Percentiles rank a stretch among this genome's conserved stretches.
These are phyloP conservation scores for Skeletonema tropicum DNA, from an alignment of 108 stramenopile species.

Conservation along the genomic window DNA sequence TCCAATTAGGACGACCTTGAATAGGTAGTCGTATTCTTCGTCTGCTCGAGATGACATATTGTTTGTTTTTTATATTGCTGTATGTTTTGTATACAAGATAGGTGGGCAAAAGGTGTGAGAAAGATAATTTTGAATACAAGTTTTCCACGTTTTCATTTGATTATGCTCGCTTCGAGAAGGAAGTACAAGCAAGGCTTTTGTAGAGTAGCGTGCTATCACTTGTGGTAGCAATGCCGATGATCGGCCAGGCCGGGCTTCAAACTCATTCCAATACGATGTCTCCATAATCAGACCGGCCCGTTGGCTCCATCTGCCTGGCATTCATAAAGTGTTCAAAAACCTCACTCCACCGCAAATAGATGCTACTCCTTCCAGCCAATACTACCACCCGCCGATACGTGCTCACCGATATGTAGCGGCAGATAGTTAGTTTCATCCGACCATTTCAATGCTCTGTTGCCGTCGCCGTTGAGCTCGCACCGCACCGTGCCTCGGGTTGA, in stretches of 20 bases:
- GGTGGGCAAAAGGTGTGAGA: background rate
- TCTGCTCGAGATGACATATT: conserved; percentile 80
- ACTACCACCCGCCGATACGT: background rate
- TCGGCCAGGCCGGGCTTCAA: background rate
- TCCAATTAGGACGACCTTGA: conserved; percentile 93
- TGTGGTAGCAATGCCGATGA: background rate
- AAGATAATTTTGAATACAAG: background rate
- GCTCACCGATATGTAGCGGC: background rate
- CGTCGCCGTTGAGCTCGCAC: too few species aligned
- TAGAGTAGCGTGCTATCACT: background rate
- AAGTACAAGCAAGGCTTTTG: background rate
- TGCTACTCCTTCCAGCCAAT: background rate
- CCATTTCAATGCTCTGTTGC: too few species aligned
- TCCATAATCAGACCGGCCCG: background rate
- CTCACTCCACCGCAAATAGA: background rate
- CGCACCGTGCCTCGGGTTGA: too few species aligned
- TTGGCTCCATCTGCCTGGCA: background rate
- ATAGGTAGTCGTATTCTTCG: conserved; percentile 97
- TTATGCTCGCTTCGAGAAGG: too few species aligned
- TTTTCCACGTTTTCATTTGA: background rate
- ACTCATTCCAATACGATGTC: background rate
- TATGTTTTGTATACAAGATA: background rate
- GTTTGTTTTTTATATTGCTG: background rate
- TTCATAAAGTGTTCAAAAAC: background rate
- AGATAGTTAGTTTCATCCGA: too few species aligned